Percentiles rank a stretch among this genome's conserved stretches.
Evolutionary conservation across 2,329 filamentous ascomycete genomes (phyloP).

Genomic region (Penicillium sp.): DNA sequence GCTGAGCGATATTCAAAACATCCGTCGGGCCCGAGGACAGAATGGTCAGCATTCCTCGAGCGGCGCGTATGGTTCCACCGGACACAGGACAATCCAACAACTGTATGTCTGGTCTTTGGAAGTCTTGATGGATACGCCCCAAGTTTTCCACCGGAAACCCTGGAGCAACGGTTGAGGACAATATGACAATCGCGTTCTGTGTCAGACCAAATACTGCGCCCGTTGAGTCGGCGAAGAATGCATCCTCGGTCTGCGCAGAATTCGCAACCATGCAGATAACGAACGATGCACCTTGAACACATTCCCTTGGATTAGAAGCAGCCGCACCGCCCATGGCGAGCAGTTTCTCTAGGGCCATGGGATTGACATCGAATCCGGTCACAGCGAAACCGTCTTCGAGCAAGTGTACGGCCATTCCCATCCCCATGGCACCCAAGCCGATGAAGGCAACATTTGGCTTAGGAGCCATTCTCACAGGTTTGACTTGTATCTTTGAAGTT

Average conservation of each 20-base stretch:
- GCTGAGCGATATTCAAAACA: conserved; percentile 24
- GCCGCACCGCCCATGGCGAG: conserved; percentile 23
- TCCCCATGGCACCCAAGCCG: conserved; percentile 43
- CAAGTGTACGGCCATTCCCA: conserved; percentile 41
- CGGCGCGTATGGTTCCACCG: conserved; percentile 40
- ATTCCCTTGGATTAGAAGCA: conserved; percentile 30
- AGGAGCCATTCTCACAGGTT: background rate
- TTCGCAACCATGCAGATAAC: conserved; percentile 37
- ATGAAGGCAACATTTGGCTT: conserved; percentile 37
- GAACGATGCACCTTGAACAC: conserved; percentile 31
- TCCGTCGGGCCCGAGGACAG: conserved; percentile 34
- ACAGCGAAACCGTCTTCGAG: conserved; percentile 32
- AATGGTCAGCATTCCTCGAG: conserved; percentile 39
- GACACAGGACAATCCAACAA: conserved; percentile 43
- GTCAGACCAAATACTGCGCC: conserved; percentile 30
- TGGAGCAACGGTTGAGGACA: conserved; percentile 42
- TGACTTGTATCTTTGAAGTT: background rate
- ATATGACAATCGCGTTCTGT: conserved; percentile 33
- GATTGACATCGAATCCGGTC: conserved; percentile 15
- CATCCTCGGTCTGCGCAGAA: too few relatives aligned
- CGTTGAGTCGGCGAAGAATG: conserved; percentile 9
- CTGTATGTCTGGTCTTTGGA: conserved; percentile 27
- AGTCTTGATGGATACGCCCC: conserved; percentile 17
- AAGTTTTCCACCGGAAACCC: conserved; percentile 26
- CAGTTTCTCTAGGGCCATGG: conserved; percentile 33